These are phyloP conservation scores for Phlebopus sp. DNA, from an alignment of 1,284 basidiomycete species.

Conservation along the genomic window DNA sequence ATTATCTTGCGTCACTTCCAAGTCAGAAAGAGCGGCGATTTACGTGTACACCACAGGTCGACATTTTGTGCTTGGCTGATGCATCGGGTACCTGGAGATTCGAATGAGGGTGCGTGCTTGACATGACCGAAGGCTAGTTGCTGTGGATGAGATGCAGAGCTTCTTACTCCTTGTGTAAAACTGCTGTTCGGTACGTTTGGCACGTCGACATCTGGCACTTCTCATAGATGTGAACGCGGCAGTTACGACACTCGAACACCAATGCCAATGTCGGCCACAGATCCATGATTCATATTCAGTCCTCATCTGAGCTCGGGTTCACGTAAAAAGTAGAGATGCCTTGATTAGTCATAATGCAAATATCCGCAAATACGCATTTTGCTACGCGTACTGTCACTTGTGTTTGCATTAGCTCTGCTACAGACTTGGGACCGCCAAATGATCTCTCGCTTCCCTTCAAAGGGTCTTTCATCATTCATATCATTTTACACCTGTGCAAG, in stretches of 20 bases:
- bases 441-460: slow-evolving; percentile 46
- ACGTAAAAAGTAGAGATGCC: not conserved
- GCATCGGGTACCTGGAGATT: not conserved
- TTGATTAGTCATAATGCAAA: slow-evolving; percentile 12
- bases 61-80: not conserved
- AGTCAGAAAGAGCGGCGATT: not conserved
- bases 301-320: no score
- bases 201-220: not conserved
- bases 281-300: no score
- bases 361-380: slow-evolving; percentile 8
- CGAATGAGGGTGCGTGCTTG: not conserved
- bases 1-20: not conserved
- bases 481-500: slow-evolving; percentile 54
- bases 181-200: not conserved
- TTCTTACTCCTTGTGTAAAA: not conserved
- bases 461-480: slow-evolving; percentile 54
- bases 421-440: slow-evolving; percentile 25
- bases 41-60: slow-evolving; percentile 4
- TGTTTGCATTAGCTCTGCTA: slow-evolving; percentile 2
- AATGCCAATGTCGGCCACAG: not conserved
- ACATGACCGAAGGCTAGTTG: not conserved
- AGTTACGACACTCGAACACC: not conserved
- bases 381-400: not conserved
- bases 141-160: not conserved
- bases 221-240: not conserved